These are phyloP conservation scores for Posidonia australis DNA, from an alignment of 106 monocot species.

Conservation along the genomic window DNA sequence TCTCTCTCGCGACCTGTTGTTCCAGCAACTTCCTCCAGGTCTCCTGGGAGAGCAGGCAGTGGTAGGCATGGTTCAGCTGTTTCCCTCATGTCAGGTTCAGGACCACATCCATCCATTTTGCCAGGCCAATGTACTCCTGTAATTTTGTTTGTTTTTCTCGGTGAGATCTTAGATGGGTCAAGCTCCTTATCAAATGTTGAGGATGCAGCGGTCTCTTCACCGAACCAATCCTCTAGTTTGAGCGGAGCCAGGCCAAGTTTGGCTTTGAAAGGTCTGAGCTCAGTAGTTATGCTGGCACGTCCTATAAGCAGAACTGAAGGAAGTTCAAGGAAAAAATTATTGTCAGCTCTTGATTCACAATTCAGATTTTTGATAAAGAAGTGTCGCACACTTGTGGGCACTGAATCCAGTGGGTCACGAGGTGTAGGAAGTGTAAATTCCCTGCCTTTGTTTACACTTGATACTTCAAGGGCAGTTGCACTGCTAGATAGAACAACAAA, in stretches of 20 bases:
- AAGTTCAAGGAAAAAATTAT: constrained; percentile 55
- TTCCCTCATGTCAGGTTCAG: constrained; percentile 43
- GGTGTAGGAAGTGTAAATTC: constrained; percentile 29
- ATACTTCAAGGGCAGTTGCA: constrained; percentile 58
- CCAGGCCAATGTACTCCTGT: constrained; percentile 64
- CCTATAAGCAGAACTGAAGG: constrained; percentile 47
- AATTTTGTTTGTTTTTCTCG: constrained; percentile 71
- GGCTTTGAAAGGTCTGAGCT: constrained; percentile 35
- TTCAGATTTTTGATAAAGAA: constrained; percentile 85
- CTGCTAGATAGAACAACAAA: constrained; percentile 46
- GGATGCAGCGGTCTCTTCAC: constrained; percentile 24
- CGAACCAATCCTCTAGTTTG: constrained; percentile 16
- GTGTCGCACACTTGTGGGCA: constrained; percentile 45
- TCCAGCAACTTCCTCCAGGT: constrained; percentile 24
- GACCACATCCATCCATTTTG: constrained; percentile 32
- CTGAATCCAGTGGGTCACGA: constrained; percentile 40
- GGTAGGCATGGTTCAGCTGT: constrained; percentile 40
- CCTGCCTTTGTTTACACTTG: constrained; percentile 76
- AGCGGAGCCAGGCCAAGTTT: constrained; percentile 21
- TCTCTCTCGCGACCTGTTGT: constrained; percentile 16
- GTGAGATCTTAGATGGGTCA: constrained; percentile 38
- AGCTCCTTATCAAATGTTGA: constrained; percentile 20
- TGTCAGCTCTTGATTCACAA: constrained; percentile 65
- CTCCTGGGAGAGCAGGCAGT: constrained; percentile 34
- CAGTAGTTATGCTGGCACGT: constrained; percentile 54